Conservation (phyloP, 108 stramenopile species). For the Fragilaria crotonensis region DNA sequence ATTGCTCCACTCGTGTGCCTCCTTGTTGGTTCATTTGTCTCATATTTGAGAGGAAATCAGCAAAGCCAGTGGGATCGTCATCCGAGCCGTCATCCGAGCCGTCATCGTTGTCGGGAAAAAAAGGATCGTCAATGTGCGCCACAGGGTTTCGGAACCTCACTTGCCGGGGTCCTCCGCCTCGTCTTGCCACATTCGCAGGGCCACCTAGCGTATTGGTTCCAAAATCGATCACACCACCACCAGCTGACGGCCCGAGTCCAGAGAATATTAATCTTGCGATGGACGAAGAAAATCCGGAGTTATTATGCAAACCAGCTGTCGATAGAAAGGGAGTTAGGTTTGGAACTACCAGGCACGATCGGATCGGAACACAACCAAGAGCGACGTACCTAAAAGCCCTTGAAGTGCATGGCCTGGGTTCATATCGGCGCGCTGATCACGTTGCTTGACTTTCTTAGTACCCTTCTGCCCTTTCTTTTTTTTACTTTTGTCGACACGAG, state of each 20-base stretch:
- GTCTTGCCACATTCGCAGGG: too few relatives aligned
- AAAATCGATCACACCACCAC: background rate
- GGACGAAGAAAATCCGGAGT: background rate
- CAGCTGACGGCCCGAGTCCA: background rate
- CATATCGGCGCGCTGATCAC: conserved; percentile 57
- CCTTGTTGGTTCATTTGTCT: background rate
- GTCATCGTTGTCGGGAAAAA: too few relatives aligned
- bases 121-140: too few relatives aligned
- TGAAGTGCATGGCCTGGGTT: conserved; percentile 25
- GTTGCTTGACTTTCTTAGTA: conserved; percentile 48
- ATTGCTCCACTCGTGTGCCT: background rate
- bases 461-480: conserved; percentile 14
- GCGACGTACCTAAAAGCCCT: conserved; percentile 29
- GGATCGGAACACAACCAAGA: background rate
- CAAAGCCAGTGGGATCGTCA: background rate
- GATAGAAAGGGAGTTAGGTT: background rate
- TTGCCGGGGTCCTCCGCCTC: too few relatives aligned
- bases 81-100: too few relatives aligned
- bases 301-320: background rate
- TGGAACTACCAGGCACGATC: too few relatives aligned
- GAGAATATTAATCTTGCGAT: conserved; percentile 1
- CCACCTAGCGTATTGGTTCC: background rate
- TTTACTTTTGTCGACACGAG: conserved; percentile 40
- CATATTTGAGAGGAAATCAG: background rate
- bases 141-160: too few relatives aligned